These are phyloP conservation scores for Firmiana major DNA, from an alignment of 345 rosid genomes.

Conservation along the genomic window DNA sequence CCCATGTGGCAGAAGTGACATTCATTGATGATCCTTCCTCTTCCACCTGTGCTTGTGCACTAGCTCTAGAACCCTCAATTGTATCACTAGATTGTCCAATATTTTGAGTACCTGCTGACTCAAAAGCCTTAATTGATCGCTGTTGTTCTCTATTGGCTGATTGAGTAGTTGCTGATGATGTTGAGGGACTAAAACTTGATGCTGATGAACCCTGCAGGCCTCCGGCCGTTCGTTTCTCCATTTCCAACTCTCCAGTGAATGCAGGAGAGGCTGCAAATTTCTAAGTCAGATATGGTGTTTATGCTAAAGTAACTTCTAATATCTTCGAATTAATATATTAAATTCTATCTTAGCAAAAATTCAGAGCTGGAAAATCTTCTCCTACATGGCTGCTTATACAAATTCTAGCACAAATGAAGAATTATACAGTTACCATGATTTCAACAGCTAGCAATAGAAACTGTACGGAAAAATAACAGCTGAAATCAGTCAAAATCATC, in stretches of 20 bases:
- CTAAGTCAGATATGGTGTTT: not conserved
- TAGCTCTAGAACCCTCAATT: not conserved
- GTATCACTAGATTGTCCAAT: slow-evolving; percentile 10
- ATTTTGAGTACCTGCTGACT: slow-evolving; percentile 19
- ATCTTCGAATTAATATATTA: not conserved
- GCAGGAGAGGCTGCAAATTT: slow-evolving; percentile 8
- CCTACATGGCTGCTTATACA: not conserved
- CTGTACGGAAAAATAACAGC: not conserved
- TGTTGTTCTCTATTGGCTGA: slow-evolving; percentile 14
- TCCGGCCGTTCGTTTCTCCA: slow-evolving; percentile 31
- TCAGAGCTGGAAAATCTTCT: not conserved
- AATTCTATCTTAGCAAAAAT: not conserved
- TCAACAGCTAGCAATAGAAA: not conserved
- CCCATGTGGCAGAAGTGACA: slow-evolving; percentile 13
- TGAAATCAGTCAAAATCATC: not conserved
- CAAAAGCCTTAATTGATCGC: slow-evolving; percentile 33
- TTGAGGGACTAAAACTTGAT: not conserved
- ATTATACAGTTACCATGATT: slow-evolving; percentile 3
- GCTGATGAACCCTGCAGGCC: not conserved
- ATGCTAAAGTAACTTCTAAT: not conserved
- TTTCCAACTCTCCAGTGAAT: not conserved
- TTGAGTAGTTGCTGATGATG: not conserved
- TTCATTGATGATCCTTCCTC: slow-evolving; percentile 16
- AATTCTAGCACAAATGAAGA: not conserved
- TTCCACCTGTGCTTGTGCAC: slow-evolving; percentile 9